Evolutionary conservation across 331 rosid species (phyloP).

Genomic region (Ulmus americana): DNA sequence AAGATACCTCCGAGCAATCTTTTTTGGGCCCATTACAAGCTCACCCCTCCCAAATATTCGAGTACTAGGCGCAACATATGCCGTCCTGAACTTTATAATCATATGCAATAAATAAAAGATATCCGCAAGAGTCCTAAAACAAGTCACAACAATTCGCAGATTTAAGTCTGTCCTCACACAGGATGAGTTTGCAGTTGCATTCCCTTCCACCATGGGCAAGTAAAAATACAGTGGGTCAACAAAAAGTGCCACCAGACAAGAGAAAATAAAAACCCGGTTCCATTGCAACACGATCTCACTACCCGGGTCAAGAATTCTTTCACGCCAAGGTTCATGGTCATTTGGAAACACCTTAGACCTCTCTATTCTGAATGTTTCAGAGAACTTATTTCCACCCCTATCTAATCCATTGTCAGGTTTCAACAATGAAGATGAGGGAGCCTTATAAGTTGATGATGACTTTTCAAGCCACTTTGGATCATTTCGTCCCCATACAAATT

Average conservation of each 20-base stretch:
- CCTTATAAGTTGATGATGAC: slow-evolving; percentile 48
- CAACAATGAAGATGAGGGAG: slow-evolving; percentile 45
- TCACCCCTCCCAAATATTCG: slow-evolving; percentile 95
- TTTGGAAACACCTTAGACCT: slow-evolving; percentile 66
- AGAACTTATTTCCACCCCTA: slow-evolving; percentile 40
- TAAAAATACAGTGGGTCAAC: slow-evolving; percentile 71
- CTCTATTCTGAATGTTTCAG: slow-evolving; percentile 40
- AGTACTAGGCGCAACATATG: slow-evolving; percentile 89
- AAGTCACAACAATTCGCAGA: slow-evolving; percentile 69
- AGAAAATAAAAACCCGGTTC: slow-evolving; percentile 77
- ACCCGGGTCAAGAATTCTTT: slow-evolving; percentile 84
- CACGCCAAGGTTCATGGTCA: slow-evolving; percentile 78
- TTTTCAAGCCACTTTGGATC: slow-evolving; percentile 45
- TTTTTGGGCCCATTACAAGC: slow-evolving; percentile 89
- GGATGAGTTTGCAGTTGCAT: slow-evolving; percentile 18
- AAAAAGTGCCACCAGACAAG: slow-evolving; percentile 89
- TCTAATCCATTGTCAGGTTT: slow-evolving; percentile 38
- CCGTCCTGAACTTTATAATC: slow-evolving; percentile 86
- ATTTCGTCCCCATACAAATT: slow-evolving; percentile 45
- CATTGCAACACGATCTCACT: slow-evolving; percentile 80
- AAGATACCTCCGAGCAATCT: slow-evolving; percentile 76
- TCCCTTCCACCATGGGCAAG: slow-evolving; percentile 56
- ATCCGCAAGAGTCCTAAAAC: slow-evolving; percentile 81
- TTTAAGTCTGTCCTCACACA: slow-evolving; percentile 69
- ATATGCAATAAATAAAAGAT: slow-evolving; percentile 72